phyloP scores from a whole-genome alignment of 169 alveolate genomes.

The Plasmodium blacklocki region DNA sequence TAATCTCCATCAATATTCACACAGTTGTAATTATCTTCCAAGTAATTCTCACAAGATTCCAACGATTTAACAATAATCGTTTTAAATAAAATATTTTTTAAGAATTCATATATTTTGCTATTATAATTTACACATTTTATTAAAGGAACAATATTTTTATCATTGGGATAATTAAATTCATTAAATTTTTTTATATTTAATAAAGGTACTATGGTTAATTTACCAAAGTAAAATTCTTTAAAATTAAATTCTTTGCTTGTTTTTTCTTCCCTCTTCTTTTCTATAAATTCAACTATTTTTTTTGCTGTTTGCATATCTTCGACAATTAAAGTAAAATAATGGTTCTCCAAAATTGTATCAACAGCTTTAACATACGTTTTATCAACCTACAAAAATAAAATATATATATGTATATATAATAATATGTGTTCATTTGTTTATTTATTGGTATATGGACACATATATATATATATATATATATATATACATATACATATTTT shows the following conservation, averaged over 20 bases:
- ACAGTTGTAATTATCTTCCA: slow-evolving; percentile 62
- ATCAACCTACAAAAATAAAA: slow-evolving; percentile 39
- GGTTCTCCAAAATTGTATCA: slow-evolving; percentile 62
- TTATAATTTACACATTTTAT: slow-evolving; percentile 70
- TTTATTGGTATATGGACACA: slow-evolving; percentile 20
- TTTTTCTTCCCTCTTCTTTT: slow-evolving; percentile 65
- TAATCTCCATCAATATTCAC: slow-evolving; percentile 74
- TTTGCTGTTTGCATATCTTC: slow-evolving; percentile 73
- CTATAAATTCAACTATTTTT: slow-evolving; percentile 71
- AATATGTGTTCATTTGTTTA: not conserved
- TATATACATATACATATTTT: not conserved
- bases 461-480: not conserved
- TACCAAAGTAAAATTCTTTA: slow-evolving; percentile 65
- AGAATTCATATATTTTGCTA: slow-evolving; percentile 64
- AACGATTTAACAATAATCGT: slow-evolving; percentile 66
- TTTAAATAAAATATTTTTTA: slow-evolving; percentile 68
- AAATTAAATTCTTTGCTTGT: slow-evolving; percentile 63
- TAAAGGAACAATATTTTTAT: slow-evolving; percentile 70
- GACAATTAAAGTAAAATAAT: slow-evolving; percentile 63
- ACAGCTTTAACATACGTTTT: slow-evolving; percentile 65
- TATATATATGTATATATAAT: not conserved
- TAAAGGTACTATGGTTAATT: slow-evolving; percentile 71
- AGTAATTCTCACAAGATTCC: slow-evolving; percentile 61
- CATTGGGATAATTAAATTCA: slow-evolving; percentile 58
- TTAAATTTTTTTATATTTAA: slow-evolving; percentile 53